A percentile compares a stretch with the other conserved stretches of the same genome.
Evolutionary conservation across 169 alveolate genomes (phyloP).

Genomic region (Plasmodium cynomolgi): DNA sequence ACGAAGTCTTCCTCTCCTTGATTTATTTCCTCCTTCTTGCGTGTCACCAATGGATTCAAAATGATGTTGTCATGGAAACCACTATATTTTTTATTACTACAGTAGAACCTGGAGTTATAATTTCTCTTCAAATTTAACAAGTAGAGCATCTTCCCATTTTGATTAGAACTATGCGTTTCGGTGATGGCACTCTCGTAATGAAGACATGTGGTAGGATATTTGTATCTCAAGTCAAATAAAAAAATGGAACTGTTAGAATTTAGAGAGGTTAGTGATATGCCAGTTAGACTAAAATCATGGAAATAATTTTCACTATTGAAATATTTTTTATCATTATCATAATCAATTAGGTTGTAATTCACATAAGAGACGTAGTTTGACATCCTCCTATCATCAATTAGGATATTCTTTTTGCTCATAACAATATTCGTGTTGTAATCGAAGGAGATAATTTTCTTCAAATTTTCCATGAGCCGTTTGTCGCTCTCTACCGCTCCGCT

Average conservation of each 20-base stretch:
- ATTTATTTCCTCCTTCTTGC: not conserved
- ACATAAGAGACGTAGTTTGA: conserved; percentile 46
- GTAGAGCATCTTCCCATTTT: conserved; percentile 26
- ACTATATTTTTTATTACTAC: conserved; percentile 15
- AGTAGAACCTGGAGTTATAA: conserved; percentile 40
- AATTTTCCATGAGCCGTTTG: conserved; percentile 29
- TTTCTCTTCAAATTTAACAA: conserved; percentile 20
- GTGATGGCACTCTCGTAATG: conserved; percentile 44
- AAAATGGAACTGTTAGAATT: conserved; percentile 67
- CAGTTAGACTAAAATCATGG: conserved; percentile 45
- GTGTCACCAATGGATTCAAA: conserved; percentile 18
- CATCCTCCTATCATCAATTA: conserved; percentile 65
- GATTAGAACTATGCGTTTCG: not conserved
- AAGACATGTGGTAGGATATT: conserved; percentile 64
- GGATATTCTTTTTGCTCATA: conserved; percentile 47
- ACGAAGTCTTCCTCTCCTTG: not conserved
- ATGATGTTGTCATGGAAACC: conserved; percentile 59
- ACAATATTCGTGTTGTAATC: conserved; percentile 60
- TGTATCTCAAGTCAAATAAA: conserved; percentile 61
- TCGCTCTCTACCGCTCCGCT: conserved; percentile 17
- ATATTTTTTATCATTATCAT: conserved; percentile 63
- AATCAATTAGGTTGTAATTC: conserved; percentile 58
- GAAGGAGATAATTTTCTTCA: conserved; percentile 40
- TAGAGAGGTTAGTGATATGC: conserved; percentile 47
- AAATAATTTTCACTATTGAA: conserved; percentile 49